These are phyloP conservation scores for Xylaria digitata DNA, from an alignment of 2,329 filamentous ascomycete genomes.

Conservation along the genomic window DNA sequence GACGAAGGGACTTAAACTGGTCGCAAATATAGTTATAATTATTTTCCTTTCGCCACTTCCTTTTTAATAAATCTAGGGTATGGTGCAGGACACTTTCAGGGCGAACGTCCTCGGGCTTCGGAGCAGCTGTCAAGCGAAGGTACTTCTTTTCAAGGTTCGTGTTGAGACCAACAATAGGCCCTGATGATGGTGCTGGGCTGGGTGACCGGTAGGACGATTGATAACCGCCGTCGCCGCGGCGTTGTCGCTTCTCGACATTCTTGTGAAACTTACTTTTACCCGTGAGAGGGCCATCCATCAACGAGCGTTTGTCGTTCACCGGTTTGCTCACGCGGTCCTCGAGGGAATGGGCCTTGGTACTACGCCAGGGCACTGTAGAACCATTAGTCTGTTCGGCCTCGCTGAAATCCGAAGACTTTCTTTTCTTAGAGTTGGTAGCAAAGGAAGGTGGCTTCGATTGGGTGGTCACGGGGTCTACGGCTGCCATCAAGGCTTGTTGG, in stretches of 20 bases:
- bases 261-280: conserved; percentile 88
- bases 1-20: conserved; percentile 97
- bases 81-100: conserved; percentile 83
- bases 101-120: conserved; percentile 88
- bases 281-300: conserved; percentile 56
- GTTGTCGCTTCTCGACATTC: conserved; percentile 87
- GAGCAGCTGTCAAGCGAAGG: conserved; percentile 90
- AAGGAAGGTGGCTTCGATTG: conserved; percentile 34
- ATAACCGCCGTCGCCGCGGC: conserved; percentile 81
- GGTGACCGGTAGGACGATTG: conserved; percentile 66
- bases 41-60: conserved; percentile 92
- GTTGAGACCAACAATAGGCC: conserved; percentile 87
- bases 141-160: conserved; percentile 91
- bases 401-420: conserved; percentile 78
- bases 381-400: conserved; percentile 61
- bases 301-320: conserved; percentile 59
- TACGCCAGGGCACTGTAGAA: conserved; percentile 79
- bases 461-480: conserved; percentile 36
- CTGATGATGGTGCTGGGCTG: conserved; percentile 67
- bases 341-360: conserved; percentile 69
- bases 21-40: conserved; percentile 99
- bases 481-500: conserved; percentile 58
- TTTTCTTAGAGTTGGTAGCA: conserved; percentile 71
- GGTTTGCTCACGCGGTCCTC: conserved; percentile 81
- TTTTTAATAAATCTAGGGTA: conserved; percentile 88